phyloP scores from a whole-genome alignment of 1,284 basidiomycete species.

The Rhodotorula glutinis region DNA sequence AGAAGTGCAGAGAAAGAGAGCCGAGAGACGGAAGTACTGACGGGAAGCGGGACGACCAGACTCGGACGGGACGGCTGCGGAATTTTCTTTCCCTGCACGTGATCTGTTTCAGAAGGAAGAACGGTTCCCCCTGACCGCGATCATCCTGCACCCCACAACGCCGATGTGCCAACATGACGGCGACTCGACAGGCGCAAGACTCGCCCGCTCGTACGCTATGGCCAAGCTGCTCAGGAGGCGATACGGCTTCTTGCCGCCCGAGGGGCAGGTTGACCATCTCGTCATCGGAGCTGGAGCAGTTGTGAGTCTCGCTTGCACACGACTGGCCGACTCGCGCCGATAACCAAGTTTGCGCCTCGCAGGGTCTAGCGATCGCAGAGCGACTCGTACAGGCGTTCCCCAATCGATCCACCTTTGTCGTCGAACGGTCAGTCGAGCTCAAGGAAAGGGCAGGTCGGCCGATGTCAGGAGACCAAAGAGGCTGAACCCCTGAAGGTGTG shows the following conservation, averaged over 20 bases:
- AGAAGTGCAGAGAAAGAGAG: background rate
- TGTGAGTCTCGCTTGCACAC: slow-evolving; percentile 27
- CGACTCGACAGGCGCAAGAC: too few relatives aligned
- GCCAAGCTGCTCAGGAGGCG: slow-evolving; percentile 11
- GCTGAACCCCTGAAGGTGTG: background rate
- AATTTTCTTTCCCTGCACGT: too few relatives aligned
- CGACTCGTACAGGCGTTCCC: slow-evolving; percentile 66
- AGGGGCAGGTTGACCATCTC: slow-evolving; percentile 76
- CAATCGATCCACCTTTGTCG: slow-evolving; percentile 71
- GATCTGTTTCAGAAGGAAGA: too few relatives aligned
- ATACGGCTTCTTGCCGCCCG: slow-evolving; percentile 58
- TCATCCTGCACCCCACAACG: too few relatives aligned
- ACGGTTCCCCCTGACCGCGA: background rate
- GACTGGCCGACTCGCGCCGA: too few relatives aligned
- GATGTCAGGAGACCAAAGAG: background rate
- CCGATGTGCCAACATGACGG: background rate
- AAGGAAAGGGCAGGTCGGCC: background rate
- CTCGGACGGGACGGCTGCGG: too few relatives aligned
- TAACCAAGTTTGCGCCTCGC: background rate
- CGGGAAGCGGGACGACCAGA: too few relatives aligned
- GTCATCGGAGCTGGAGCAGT: slow-evolving; percentile 80
- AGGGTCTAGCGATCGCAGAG: slow-evolving; percentile 80
- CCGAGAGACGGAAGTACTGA: background rate
- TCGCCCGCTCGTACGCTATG: too few relatives aligned
- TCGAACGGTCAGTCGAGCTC: slow-evolving; percentile 66